phyloP scores from a whole-genome alignment of 306 rosid genomes.

The Crotalaria pallida region DNA sequence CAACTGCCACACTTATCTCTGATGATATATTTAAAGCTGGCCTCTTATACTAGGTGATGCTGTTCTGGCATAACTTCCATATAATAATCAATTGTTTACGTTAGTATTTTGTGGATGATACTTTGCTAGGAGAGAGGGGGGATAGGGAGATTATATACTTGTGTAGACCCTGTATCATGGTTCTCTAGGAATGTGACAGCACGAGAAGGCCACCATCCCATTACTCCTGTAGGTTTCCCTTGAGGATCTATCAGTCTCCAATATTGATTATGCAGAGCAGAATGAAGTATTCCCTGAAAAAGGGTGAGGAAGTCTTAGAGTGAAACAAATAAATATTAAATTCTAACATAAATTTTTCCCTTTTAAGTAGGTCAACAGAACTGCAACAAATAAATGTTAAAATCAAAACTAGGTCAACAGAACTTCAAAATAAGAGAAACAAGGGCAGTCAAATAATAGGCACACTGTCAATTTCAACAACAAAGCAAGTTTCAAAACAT shows the following conservation, averaged over 20 bases:
- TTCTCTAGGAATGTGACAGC: constrained; percentile 84
- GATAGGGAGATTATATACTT: constrained; percentile 38
- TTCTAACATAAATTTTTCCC: neutral
- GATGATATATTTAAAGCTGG: neutral
- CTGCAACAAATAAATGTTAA: too few species aligned
- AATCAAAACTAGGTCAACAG: constrained; percentile 1
- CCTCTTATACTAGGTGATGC: neutral
- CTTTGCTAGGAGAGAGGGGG: neutral
- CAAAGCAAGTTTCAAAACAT: neutral
- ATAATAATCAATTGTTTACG: neutral
- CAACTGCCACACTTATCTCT: neutral
- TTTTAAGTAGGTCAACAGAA: neutral
- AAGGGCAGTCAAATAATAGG: neutral
- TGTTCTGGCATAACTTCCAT: neutral
- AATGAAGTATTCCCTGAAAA: constrained; percentile 69
- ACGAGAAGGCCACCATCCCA: constrained; percentile 94
- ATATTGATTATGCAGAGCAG: constrained; percentile 63
- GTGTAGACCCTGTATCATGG: constrained; percentile 88
- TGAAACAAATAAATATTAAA: neutral
- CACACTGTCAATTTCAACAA: neutral
- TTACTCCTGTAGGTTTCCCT: constrained; percentile 77
- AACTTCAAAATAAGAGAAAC: neutral
- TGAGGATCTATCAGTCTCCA: constrained; percentile 79
- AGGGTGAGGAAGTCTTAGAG: neutral
- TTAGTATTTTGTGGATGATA: neutral